These are phyloP conservation scores for Geotrichum siamense DNA, from an alignment of 1,139 yeast genomes.

Conservation along the genomic window DNA sequence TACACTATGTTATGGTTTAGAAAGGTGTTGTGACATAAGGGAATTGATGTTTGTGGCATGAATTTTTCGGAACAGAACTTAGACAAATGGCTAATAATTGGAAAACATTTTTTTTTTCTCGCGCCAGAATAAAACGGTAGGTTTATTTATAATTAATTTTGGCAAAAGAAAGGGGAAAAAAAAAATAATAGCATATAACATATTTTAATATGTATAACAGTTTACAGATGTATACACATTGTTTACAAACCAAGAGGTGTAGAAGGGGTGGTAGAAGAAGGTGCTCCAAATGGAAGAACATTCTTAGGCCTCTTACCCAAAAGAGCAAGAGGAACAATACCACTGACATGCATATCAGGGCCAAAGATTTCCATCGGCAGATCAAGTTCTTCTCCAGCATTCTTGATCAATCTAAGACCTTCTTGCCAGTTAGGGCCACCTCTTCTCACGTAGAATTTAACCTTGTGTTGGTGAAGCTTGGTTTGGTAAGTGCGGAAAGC, in stretches of 20 bases:
- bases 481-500: slow-evolving; percentile 40
- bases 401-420: slow-evolving; percentile 41
- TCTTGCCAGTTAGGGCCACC: slow-evolving; percentile 47
- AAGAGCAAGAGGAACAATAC: slow-evolving; percentile 41
- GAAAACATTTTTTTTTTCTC: no score
- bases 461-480: slow-evolving; percentile 38
- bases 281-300: slow-evolving; percentile 36
- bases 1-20: no score
- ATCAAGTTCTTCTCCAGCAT: slow-evolving; percentile 42
- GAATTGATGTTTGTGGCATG: no score
- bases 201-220: no score
- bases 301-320: slow-evolving; percentile 37
- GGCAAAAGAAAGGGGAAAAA: no score
- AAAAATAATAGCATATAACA: no score
- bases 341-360: slow-evolving; percentile 46
- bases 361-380: slow-evolving; percentile 44
- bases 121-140: no score
- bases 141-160: no score
- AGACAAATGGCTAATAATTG: no score
- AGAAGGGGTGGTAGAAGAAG: slow-evolving; percentile 30
- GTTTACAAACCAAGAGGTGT: slow-evolving; percentile 30
- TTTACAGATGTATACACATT: no score
- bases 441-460: slow-evolving; percentile 40
- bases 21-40: no score
- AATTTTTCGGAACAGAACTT: no score